Percentiles rank a stretch among this genome's conserved stretches.
Conservation (phyloP, 2,329 filamentous ascomycete species). For the Xylariaceae sp. region DNA sequence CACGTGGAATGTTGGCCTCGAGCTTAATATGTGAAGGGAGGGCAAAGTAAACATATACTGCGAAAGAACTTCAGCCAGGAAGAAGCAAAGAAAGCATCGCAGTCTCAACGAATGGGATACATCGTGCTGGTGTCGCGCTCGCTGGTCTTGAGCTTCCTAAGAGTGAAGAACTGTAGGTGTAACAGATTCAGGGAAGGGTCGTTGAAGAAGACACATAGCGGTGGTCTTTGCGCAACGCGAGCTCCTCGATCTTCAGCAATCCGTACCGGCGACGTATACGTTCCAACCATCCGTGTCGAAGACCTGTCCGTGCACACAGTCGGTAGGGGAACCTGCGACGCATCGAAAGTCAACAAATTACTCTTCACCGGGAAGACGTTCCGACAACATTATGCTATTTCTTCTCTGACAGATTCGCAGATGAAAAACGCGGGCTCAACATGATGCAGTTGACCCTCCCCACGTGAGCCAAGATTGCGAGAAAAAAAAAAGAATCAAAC, state of each 20-base stretch:
- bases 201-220: no score
- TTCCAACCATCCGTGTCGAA: conserved; percentile 19
- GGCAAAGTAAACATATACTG: no score
- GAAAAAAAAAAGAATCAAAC: not conserved
- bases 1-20: no score
- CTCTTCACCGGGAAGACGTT: not conserved
- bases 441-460: not conserved
- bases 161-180: no score
- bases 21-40: no score
- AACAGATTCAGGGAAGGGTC: no score
- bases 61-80: no score
- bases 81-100: no score
- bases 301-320: conserved; percentile 15
- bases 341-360: not conserved
- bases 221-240: not conserved
- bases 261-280: conserved; percentile 14
- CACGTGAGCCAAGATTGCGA: not conserved
- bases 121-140: no score
- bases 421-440: not conserved
- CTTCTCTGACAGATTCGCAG: not conserved
- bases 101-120: no score
- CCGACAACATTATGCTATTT: not conserved
- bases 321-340: conserved; percentile 12
- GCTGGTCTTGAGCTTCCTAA: no score
- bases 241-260: conserved; percentile 8